Conservation (phyloP, 2,329 filamentous ascomycete genomes). For the Hortaea werneckii region DNA sequence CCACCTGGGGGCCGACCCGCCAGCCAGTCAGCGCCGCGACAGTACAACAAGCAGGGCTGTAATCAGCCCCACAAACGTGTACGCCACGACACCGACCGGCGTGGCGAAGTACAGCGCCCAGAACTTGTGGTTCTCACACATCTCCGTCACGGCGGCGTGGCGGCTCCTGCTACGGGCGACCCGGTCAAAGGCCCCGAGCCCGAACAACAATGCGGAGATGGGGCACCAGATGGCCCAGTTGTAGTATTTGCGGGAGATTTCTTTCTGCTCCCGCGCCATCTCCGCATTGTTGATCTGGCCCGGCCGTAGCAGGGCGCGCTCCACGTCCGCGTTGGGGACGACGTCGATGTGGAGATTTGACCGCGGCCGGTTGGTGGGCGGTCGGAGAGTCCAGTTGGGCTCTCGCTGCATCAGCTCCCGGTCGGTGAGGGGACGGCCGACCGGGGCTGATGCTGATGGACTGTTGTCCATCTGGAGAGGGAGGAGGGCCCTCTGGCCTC, state of each 20-base stretch:
- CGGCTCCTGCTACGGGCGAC: constrained; percentile 9
- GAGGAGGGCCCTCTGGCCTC: constrained; percentile 8
- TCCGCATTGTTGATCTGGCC: constrained; percentile 2
- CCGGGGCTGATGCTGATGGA: neutral
- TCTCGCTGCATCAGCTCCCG: constrained; percentile 7
- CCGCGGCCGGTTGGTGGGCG: neutral
- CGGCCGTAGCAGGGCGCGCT: constrained; percentile 6
- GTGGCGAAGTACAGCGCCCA: constrained; percentile 10
- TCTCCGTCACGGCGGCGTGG: constrained; percentile 11
- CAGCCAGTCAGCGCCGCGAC: neutral
- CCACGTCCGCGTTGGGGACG: constrained; percentile 4
- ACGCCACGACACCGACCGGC: constrained; percentile 9
- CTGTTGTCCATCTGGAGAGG: constrained; percentile 6
- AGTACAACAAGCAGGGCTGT: neutral
- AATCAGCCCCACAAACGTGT: neutral
- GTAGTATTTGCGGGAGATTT: constrained; percentile 9
- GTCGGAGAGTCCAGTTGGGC: constrained; percentile 5
- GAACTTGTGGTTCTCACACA: constrained; percentile 13
- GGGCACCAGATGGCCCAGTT: constrained; percentile 9
- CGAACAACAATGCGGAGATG: constrained; percentile 13
- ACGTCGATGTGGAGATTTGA: neutral
- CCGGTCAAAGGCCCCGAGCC: constrained; percentile 14
- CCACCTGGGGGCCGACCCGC: neutral
- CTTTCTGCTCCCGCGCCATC: constrained; percentile 8
- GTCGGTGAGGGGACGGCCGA: constrained; percentile 7